These are phyloP conservation scores for Umbelopsis sp. DNA, from an alignment of 192 early-diverging fungal species.

Conservation along the genomic window DNA sequence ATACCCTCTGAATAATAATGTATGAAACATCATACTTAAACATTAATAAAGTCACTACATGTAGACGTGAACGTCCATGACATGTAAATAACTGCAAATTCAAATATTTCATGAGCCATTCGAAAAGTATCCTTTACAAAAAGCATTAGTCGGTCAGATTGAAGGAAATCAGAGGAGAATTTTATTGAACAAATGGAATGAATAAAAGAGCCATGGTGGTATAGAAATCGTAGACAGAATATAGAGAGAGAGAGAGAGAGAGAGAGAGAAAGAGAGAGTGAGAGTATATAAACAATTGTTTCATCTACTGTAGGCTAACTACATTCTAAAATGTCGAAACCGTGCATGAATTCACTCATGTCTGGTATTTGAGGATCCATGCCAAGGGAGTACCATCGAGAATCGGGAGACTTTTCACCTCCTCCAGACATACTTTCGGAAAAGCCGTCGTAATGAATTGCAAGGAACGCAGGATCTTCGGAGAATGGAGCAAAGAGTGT, in stretches of 20 bases:
- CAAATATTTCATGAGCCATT: too few relatives aligned
- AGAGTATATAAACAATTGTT: background rate
- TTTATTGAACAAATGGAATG: background rate
- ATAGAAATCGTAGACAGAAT: too few relatives aligned
- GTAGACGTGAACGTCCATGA: background rate
- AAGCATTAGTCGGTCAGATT: too few relatives aligned
- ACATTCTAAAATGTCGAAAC: slow-evolving; percentile 19
- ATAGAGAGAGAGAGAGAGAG: too few relatives aligned
- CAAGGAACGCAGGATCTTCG: background rate
- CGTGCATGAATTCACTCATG: slow-evolving; percentile 5
- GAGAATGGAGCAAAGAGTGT: background rate
- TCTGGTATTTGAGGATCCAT: slow-evolving; percentile 27
- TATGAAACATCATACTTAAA: background rate
- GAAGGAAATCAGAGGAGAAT: background rate
- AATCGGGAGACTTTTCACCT: background rate
- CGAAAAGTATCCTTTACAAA: too few relatives aligned
- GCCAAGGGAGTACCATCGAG: slow-evolving; percentile 18
- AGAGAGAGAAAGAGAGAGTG: too few relatives aligned
- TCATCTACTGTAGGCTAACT: background rate
- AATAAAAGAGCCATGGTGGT: too few relatives aligned
- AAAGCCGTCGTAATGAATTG: background rate
- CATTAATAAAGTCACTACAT: too few relatives aligned
- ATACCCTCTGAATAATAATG: slow-evolving; percentile 2
- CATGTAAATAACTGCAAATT: background rate
- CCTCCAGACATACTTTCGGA: background rate